Evolutionary conservation across 208 protist species (phyloP).

Genomic region (Dictyostelium gargantuum): DNA sequence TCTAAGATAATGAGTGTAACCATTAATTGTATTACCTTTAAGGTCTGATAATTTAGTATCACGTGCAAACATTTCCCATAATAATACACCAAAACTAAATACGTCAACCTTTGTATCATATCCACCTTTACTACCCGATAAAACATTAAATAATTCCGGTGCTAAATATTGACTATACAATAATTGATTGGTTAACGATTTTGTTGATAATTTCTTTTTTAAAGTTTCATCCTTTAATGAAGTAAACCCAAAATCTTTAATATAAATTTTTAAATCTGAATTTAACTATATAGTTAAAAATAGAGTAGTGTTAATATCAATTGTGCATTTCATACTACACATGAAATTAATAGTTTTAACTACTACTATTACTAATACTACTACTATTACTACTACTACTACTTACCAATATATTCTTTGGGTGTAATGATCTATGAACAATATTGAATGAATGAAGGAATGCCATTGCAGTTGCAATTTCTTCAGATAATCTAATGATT

Average conservation of each 20-base stretch:
- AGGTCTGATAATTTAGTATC: constrained; percentile 8
- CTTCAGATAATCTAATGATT: constrained; percentile 29
- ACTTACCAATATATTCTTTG: constrained; percentile 61
- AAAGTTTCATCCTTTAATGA: constrained; percentile 43
- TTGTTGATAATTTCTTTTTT: constrained; percentile 5
- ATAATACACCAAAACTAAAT: constrained; percentile 48
- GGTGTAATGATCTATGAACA: constrained; percentile 51
- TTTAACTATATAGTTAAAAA: no score
- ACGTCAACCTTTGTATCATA: constrained; percentile 52
- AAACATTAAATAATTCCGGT: constrained; percentile 40
- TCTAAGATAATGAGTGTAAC: constrained; percentile 23
- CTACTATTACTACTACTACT: no score
- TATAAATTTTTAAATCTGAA: constrained; percentile 48
- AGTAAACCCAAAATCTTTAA: constrained; percentile 57
- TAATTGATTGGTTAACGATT: not conserved
- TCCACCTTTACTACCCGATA: not conserved
- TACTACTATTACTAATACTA: no score
- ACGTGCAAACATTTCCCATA: constrained; percentile 59
- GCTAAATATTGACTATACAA: constrained; percentile 42
- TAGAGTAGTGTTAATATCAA: not conserved
- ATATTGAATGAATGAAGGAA: constrained; percentile 56
- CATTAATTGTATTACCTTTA: constrained; percentile 19
- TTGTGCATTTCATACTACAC: no score
- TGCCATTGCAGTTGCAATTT: constrained; percentile 24
- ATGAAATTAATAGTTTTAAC: no score